Evolutionary conservation across 371 early-diverging fungal species (phyloP).

Genomic region (Fennellomyces sp.): DNA sequence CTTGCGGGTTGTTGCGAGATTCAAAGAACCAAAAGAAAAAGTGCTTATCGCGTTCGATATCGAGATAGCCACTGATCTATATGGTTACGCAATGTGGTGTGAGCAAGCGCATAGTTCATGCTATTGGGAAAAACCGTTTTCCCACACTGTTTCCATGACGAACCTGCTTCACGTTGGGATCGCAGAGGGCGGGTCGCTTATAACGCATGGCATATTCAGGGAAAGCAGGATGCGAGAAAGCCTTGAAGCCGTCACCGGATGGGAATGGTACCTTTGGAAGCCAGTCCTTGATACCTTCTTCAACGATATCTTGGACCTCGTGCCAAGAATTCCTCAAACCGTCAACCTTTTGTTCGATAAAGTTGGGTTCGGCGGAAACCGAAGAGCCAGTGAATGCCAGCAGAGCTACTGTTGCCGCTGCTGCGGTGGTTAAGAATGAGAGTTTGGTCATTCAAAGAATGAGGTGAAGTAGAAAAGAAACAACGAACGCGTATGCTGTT

Average conservation of each 20-base stretch:
- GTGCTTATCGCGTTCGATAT: constrained; percentile 61
- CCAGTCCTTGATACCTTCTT: constrained; percentile 16
- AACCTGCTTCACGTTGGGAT: constrained; percentile 74
- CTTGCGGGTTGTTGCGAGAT: constrained; percentile 69
- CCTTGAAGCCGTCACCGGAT: constrained; percentile 9
- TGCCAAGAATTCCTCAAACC: constrained; percentile 29
- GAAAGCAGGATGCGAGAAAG: constrained; percentile 60
- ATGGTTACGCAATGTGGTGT: not conserved
- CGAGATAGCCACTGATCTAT: constrained; percentile 60
- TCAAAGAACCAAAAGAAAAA: constrained; percentile 94
- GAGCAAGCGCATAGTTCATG: too few species aligned
- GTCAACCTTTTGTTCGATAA: constrained; percentile 30
- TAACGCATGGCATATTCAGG: constrained; percentile 75
- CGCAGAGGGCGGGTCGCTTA: constrained; percentile 68
- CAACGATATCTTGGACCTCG: constrained; percentile 26
- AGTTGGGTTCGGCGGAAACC: not conserved
- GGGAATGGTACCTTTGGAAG: not conserved
- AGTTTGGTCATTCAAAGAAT: not conserved
- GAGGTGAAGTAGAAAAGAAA: not conserved
- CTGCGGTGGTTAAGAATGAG: not conserved
- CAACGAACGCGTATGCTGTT: not conserved
- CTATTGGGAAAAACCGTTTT: not conserved
- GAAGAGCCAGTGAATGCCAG: not conserved
- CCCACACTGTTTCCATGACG: too few species aligned
- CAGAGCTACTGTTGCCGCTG: constrained; percentile 7